These are phyloP conservation scores for Leonotis leonurus DNA, from an alignment of 257 asterid species.

Conservation along the genomic window DNA sequence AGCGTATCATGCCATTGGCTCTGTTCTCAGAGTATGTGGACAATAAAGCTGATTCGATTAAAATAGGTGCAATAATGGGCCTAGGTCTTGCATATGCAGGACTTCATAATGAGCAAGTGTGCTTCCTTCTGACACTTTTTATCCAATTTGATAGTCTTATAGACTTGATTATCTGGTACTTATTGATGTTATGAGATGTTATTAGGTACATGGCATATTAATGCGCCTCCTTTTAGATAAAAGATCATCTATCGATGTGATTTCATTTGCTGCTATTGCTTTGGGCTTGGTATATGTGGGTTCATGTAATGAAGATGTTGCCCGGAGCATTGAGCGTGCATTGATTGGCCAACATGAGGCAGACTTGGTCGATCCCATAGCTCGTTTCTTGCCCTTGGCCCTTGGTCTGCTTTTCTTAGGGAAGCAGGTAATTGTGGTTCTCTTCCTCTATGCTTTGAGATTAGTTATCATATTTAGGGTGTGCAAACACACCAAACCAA, in stretches of 20 bases:
- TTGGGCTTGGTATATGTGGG: conserved; percentile 86
- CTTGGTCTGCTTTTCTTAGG: conserved; percentile 96
- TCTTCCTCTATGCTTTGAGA: neutral
- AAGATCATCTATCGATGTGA: conserved; percentile 73
- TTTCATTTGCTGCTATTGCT: conserved; percentile 84
- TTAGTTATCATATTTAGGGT: neutral
- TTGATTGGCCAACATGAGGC: conserved; percentile 86
- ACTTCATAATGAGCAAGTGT: conserved; percentile 72
- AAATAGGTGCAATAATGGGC: conserved; percentile 98
- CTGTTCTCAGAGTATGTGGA: conserved; percentile 70
- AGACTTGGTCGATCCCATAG: conserved; percentile 78
- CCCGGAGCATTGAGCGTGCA: conserved; percentile 78
- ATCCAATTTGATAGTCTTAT: neutral
- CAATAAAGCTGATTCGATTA: conserved; percentile 63
- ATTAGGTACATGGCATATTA: conserved; percentile 56
- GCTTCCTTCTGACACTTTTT: conserved; percentile 8
- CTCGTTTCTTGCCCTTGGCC: conserved; percentile 82
- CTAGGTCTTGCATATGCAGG: conserved; percentile 98
- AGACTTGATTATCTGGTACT: neutral
- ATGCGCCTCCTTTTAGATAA: conserved; percentile 71
- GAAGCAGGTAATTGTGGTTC: conserved; percentile 63
- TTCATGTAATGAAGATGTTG: conserved; percentile 87
- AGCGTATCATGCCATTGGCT: conserved; percentile 50
- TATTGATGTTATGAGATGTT: conserved; percentile 12
- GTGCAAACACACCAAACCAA: no score